These are phyloP conservation scores for Paramecium pentaurelia DNA, from an alignment of 73 alveolate genomes.

Conservation along the genomic window DNA sequence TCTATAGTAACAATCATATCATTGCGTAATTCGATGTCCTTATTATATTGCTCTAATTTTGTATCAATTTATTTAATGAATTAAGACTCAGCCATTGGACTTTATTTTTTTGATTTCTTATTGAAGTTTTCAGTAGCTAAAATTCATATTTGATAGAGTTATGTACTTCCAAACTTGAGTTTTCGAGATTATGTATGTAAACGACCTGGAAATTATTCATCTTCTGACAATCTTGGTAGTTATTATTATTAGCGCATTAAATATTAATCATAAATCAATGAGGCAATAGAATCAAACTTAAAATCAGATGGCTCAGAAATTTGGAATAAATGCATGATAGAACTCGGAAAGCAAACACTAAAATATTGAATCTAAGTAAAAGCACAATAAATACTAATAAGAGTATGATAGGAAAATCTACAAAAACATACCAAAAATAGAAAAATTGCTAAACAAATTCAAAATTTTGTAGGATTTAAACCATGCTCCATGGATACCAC, in stretches of 20 bases:
- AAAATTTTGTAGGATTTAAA: background rate
- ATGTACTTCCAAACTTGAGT: background rate
- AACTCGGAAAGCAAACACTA: background rate
- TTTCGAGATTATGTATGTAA: background rate
- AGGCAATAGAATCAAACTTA: background rate
- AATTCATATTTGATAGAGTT: background rate
- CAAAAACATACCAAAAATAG: background rate
- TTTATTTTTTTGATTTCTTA: background rate
- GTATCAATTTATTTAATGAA: background rate
- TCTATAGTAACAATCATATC: conserved; percentile 27
- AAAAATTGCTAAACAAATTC: background rate
- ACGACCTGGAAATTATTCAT: conserved; percentile 34
- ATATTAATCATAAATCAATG: background rate
- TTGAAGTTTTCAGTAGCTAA: background rate
- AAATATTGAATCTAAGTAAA: background rate
- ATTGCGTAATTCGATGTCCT: conserved; percentile 16
- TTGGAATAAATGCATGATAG: background rate
- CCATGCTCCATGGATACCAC: background rate
- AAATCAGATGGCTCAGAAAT: background rate
- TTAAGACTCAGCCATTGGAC: conserved; percentile 21
- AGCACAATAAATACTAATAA: background rate
- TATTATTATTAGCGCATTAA: background rate
- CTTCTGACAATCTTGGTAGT: conserved; percentile 2
- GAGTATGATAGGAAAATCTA: background rate
- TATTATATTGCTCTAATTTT: background rate